Evolutionary conservation across 805 yeast genomes (phyloP).

Genomic region (Schizosaccharomyces cryophilus): DNA sequence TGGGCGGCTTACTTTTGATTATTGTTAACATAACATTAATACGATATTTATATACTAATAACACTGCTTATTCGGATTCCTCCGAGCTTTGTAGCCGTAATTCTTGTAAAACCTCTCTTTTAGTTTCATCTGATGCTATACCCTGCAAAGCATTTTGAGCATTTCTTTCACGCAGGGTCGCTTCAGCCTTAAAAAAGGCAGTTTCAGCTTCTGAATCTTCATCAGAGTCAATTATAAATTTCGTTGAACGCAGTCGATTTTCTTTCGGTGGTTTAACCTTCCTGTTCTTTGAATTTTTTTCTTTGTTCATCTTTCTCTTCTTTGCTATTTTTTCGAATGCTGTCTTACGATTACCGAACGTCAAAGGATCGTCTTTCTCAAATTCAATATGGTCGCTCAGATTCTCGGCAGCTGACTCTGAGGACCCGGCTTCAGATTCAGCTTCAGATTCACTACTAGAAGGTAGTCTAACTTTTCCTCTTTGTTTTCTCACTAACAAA

Average conservation of each 20-base stretch:
- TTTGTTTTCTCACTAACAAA: not conserved
- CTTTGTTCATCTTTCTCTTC: not conserved
- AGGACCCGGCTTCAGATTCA: not conserved
- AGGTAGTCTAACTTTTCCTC: not conserved
- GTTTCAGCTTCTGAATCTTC: not conserved
- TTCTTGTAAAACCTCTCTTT: not conserved
- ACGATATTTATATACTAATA: not conserved
- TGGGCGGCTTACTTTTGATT: slow-evolving; percentile 41
- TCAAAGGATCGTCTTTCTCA: not conserved
- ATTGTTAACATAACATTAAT: not conserved
- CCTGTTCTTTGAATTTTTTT: not conserved
- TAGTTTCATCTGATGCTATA: too few species aligned
- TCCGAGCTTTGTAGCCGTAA: not conserved
- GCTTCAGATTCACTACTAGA: not conserved
- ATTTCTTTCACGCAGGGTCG: not conserved
- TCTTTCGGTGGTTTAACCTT: not conserved
- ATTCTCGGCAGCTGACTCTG: not conserved
- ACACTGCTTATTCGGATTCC: not conserved
- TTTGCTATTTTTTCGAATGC: not conserved
- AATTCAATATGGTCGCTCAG: not conserved
- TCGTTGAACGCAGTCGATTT: not conserved
- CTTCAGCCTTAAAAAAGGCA: not conserved
- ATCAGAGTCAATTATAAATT: slow-evolving; percentile 2
- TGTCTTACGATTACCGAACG: not conserved
- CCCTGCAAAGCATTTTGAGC: not conserved